Conservation (phyloP, 2,329 filamentous ascomycete species). For the Dactylellina haptotyla region DNA sequence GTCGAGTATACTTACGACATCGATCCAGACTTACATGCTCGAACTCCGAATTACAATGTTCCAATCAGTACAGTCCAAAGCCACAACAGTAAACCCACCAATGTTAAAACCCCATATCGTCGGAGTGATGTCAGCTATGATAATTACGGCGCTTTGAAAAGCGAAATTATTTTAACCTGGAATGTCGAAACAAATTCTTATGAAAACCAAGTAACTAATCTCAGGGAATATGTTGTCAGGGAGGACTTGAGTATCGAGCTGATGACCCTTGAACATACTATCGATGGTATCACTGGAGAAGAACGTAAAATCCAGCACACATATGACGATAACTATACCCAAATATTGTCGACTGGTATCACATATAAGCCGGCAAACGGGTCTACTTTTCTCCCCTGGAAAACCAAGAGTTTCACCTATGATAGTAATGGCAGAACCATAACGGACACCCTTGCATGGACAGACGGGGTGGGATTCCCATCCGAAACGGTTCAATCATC, state of each 20-base stretch:
- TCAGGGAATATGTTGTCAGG: too few species aligned
- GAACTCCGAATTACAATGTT: background rate
- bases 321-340: background rate
- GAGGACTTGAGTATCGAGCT: too few species aligned
- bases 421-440: background rate
- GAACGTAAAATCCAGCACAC: background rate
- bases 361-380: background rate
- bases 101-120: too few species aligned
- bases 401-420: background rate
- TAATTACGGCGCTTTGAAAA: too few species aligned
- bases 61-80: background rate
- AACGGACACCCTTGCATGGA: background rate
- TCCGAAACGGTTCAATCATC: background rate
- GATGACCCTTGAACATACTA: too few species aligned
- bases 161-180: too few species aligned
- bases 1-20: background rate
- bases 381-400: background rate
- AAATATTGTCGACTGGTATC: too few species aligned
- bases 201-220: too few species aligned
- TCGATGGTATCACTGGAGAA: background rate
- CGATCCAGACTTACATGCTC: background rate
- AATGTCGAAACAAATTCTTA: too few species aligned
- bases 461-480: background rate
- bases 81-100: too few species aligned
- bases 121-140: too few species aligned